These are phyloP conservation scores for Apiospora kogelbergensis DNA, from an alignment of 2,329 filamentous ascomycete species.

Conservation along the genomic window DNA sequence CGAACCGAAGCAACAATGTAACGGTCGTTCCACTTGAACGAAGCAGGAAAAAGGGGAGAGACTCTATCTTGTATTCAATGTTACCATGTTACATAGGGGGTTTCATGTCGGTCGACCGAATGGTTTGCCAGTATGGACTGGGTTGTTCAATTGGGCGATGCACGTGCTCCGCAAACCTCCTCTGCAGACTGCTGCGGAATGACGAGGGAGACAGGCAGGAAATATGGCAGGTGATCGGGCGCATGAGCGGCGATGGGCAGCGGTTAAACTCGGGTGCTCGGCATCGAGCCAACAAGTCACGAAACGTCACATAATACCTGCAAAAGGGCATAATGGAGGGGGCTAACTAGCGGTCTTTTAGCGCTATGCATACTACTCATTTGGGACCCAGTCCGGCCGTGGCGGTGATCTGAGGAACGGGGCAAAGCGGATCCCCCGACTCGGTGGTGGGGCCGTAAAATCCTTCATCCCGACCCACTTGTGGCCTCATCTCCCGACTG, in stretches of 20 bases:
- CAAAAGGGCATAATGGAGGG: background rate
- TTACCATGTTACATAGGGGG: background rate
- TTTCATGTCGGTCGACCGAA: background rate
- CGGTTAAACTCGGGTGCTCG: slow-evolving; percentile 3
- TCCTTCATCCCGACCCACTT: background rate
- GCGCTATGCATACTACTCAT: background rate
- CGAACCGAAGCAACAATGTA: background rate
- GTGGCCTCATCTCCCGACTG: slow-evolving; percentile 6
- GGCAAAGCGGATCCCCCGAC: slow-evolving; percentile 4
- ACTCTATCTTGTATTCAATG: background rate
- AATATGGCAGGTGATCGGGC: background rate
- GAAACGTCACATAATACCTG: background rate
- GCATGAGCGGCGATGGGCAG: background rate
- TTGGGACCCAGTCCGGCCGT: slow-evolving; percentile 2
- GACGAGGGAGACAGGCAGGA: background rate
- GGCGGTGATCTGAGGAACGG: slow-evolving; percentile 4
- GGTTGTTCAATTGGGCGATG: background rate
- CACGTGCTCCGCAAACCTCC: background rate
- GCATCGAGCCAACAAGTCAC: background rate
- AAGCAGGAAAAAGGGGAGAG: background rate
- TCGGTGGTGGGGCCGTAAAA: slow-evolving; percentile 7
- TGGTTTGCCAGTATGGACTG: background rate
- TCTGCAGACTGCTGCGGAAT: background rate
- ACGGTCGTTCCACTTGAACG: background rate
- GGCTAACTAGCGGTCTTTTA: slow-evolving; percentile 1